A percentile compares a stretch with the other conserved stretches of the same genome.
Conservation (phyloP, 768 basidiomycete genomes). For the Kwoniella dendrophila region DNA sequence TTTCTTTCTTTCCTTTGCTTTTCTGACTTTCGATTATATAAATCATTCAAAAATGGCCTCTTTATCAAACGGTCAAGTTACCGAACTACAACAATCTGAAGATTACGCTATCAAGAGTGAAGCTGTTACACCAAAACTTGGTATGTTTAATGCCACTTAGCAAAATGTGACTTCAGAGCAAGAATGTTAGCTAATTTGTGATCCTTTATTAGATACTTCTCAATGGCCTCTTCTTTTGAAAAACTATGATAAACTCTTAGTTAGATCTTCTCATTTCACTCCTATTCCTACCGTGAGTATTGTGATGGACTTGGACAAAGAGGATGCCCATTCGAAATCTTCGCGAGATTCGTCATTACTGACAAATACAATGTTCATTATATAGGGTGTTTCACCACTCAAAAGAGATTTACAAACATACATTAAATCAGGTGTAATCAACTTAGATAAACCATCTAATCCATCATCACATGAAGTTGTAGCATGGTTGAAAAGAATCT, state of each 20-base stretch:
- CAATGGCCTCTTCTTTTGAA: conserved; percentile 97
- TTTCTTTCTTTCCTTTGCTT: background rate
- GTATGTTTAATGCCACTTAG: conserved; percentile 33
- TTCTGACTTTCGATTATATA: background rate
- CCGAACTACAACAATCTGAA: conserved; percentile 50
- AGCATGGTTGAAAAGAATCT: conserved; percentile 95
- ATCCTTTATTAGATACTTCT: conserved; percentile 68
- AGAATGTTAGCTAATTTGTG: background rate
- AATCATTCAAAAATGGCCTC: conserved; percentile 19
- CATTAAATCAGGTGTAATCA: conserved; percentile 98
- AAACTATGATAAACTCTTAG: conserved; percentile 96
- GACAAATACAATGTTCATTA: too few species aligned
- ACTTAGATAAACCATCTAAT: conserved; percentile 98
- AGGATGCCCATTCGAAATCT: background rate
- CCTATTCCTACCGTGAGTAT: conserved; percentile 73
- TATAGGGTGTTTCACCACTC: conserved; percentile 80
- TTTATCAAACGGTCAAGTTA: conserved; percentile 42
- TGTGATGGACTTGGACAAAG: too few species aligned
- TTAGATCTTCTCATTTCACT: conserved; percentile 95
- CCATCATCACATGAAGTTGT: conserved; percentile 99
- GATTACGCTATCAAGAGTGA: conserved; percentile 57
- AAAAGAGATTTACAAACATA: conserved; percentile 91
- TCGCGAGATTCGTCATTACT: background rate
- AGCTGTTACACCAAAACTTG: conserved; percentile 53
- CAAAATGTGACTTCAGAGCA: background rate